These are phyloP conservation scores for Ophiosphaerella herpotricha DNA, from an alignment of 2,329 filamentous ascomycete species.

Conservation along the genomic window DNA sequence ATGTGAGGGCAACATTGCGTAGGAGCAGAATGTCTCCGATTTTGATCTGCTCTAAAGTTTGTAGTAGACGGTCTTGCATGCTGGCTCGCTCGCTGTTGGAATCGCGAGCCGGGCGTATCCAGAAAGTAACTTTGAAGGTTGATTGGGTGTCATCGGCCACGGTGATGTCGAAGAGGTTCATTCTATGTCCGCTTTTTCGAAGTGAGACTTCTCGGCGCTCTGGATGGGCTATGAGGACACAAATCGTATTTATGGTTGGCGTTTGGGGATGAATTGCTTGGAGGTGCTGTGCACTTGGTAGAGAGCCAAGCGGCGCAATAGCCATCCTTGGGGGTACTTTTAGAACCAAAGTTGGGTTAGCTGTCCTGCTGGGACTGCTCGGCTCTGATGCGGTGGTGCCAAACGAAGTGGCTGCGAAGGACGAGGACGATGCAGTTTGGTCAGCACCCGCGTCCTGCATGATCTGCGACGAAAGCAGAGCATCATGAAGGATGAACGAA, in stretches of 20 bases:
- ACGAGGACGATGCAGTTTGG: constrained; percentile 36
- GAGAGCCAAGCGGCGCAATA: constrained; percentile 67
- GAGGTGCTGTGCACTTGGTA: constrained; percentile 71
- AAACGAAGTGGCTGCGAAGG: constrained; percentile 44
- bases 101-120: constrained; percentile 60
- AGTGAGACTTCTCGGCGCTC: constrained; percentile 71
- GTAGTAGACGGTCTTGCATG: constrained; percentile 43
- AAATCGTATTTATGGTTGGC: constrained; percentile 80
- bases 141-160: constrained; percentile 85
- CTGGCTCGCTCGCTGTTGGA: constrained; percentile 16
- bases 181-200: constrained; percentile 61
- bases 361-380: constrained; percentile 26
- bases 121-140: constrained; percentile 83
- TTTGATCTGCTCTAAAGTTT: constrained; percentile 56
- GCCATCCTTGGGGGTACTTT: constrained; percentile 35
- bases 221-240: constrained; percentile 74
- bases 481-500: constrained; percentile 73
- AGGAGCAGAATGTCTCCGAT: constrained; percentile 78
- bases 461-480: constrained; percentile 65
- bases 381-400: constrained; percentile 37
- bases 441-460: constrained; percentile 24
- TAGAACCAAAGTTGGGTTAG: constrained; percentile 8
- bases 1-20: constrained; percentile 76
- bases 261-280: constrained; percentile 75
- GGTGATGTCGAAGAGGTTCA: constrained; percentile 42